Percentiles rank a stretch among this genome's conserved stretches.
These are phyloP conservation scores for Calonectria multiphialidica DNA, from an alignment of 2,329 filamentous ascomycete species.

Conservation along the genomic window DNA sequence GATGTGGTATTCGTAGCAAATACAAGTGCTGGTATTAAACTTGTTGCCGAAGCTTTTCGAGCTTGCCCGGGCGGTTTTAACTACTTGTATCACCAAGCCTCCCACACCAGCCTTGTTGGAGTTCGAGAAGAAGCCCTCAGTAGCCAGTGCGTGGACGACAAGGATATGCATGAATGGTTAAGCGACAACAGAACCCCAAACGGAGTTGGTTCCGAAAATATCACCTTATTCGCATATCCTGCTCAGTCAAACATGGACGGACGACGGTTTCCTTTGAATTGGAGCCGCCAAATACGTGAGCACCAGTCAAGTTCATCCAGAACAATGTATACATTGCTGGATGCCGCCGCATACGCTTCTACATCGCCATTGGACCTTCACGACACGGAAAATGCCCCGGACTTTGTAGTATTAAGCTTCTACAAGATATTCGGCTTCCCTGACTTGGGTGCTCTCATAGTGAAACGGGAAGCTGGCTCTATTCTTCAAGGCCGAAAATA, in stretches of 20 bases:
- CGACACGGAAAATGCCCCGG: not conserved
- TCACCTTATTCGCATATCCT: not conserved
- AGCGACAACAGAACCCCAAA: too few species aligned
- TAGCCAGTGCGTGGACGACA: not conserved
- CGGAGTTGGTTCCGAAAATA: not conserved
- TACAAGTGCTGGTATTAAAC: not conserved
- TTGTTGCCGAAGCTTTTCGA: not conserved
- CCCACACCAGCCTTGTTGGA: not conserved
- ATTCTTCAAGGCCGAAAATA: not conserved
- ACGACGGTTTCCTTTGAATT: not conserved
- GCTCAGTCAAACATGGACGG: constrained; percentile 1
- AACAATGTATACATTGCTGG: not conserved
- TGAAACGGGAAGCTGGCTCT: not conserved
- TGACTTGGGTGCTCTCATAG: not conserved
- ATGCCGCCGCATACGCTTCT: not conserved
- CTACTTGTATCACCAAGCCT: not conserved
- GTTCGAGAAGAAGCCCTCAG: not conserved
- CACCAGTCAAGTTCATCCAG: not conserved
- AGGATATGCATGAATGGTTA: not conserved
- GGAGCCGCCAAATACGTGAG: not conserved
- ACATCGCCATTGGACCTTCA: not conserved
- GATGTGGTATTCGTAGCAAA: constrained; percentile 2
- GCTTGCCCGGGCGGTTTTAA: not conserved
- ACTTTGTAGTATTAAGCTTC: not conserved
- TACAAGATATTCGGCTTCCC: constrained; percentile 1